Base-by-base conservation (phyloP, 1,284 basidiomycete species). In the Pterula multifida region DNA sequence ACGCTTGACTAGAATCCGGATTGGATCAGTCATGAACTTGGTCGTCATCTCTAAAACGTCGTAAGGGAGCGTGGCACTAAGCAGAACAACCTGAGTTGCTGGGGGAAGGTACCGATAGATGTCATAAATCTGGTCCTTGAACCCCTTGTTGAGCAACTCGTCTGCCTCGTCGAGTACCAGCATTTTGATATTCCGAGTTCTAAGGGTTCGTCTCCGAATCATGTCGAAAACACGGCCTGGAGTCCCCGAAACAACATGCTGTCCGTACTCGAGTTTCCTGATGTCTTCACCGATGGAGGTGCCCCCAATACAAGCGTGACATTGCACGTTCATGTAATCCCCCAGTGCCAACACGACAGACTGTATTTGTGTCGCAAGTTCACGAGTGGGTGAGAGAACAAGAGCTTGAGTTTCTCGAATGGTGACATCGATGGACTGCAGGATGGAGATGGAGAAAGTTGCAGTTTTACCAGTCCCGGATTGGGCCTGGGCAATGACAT, bases 101-200 rank as follows among this genome's bases (percentile, higher is more conserved):
- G 95, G 95, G 19, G 96, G 96, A 23, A 99, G 85, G 68, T 97
- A 97, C 53, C 94, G 90, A 69, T 97, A 98, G 49, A 98, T 90
- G 68, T 98, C 95, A 72, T 98, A 99, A 63, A 98, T 98, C 69
- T 98, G 96, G 66, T 98, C 96, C 70, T 97, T 97, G 85, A 98
- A 98, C 21, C 95, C 96, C 70, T 94, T 93, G 76, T 95, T 96
- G 56, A 98, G 76, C 39, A 98, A 72, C 63, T 98, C 95, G 65
- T 99, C 96, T 44, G 94, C 92, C 69, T 98, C 95, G 65, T 99
- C 96, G 45, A 99, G 84, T 53, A 97, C 85, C 54, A 99, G 81
- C 93, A 98, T 98, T 74, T 98, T 99, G 79, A 99, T 96, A 69
- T 98, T 97, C 56, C 94, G 81, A 48, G 96, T 98, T 50, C 94